phyloP scores from a whole-genome alignment of 768 basidiomycete genomes.

The Mrakia blollopis region DNA sequence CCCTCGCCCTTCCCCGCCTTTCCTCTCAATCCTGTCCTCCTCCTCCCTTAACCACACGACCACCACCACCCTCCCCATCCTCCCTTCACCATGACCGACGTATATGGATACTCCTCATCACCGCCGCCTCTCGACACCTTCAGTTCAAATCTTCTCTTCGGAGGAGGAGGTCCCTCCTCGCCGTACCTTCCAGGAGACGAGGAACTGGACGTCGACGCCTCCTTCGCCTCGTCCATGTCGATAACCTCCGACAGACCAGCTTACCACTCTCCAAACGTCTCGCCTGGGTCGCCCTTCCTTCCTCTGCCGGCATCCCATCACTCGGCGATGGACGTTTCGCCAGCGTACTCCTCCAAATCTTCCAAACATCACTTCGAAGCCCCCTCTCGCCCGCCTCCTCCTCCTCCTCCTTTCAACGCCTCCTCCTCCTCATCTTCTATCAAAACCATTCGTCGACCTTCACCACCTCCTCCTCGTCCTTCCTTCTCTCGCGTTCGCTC shows the following conservation, averaged over 20 bases:
- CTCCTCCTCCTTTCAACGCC: constrained; percentile 4
- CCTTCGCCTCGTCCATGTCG: constrained; percentile 29
- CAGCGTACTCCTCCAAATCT: not conserved
- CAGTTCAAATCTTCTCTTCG: not conserved
- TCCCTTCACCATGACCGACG: constrained; percentile 10
- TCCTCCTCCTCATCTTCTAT: constrained; percentile 17
- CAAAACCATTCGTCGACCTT: not conserved
- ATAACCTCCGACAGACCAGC: constrained; percentile 2
- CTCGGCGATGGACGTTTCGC: constrained; percentile 4
- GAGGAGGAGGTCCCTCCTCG: not conserved
- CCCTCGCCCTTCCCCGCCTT: constrained; percentile 1
- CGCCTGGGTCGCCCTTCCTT: not conserved
- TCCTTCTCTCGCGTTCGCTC: constrained; percentile 4
- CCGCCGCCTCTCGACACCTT: not conserved
- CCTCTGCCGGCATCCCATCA: not conserved
- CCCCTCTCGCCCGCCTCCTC: constrained; percentile 12
- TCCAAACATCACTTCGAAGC: not conserved
- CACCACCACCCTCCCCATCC: not conserved
- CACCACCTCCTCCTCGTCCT: constrained; percentile 8
- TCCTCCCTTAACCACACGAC: not conserved
- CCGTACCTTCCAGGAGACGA: constrained; percentile 25
- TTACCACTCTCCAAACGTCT: not conserved
- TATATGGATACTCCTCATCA: constrained; percentile 23
- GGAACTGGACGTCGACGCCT: constrained; percentile 27
- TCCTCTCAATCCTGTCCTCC: constrained; percentile 7